Percentiles rank a stretch among this genome's conserved stretches.
Evolutionary conservation across 1,284 basidiomycete genomes (phyloP).

Genomic region (Trametes sp.): DNA sequence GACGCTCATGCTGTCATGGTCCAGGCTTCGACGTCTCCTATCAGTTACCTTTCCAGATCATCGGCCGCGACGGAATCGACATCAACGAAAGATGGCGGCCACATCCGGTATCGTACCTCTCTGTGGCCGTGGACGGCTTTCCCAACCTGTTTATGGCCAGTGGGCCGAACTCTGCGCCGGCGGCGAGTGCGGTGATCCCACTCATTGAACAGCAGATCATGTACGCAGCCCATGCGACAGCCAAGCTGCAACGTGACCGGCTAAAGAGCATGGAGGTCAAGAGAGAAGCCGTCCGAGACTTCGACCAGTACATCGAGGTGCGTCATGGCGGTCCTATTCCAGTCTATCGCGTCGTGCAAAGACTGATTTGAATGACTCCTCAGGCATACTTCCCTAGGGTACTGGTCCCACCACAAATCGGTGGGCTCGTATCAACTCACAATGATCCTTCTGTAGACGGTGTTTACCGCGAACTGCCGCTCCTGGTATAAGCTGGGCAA

Average conservation of each 20-base stretch:
- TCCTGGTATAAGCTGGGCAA: slow-evolving; percentile 74
- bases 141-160: slow-evolving; percentile 66
- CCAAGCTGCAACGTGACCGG: slow-evolving; percentile 66
- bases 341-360: background rate
- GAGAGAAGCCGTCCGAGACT: slow-evolving; percentile 62
- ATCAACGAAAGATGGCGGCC: slow-evolving; percentile 59
- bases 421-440: too few species aligned
- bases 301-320: slow-evolving; percentile 60
- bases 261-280: slow-evolving; percentile 66
- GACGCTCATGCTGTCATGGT: too few species aligned
- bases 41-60: slow-evolving; percentile 57
- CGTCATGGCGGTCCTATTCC: too few species aligned
- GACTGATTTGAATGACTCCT: background rate
- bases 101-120: slow-evolving; percentile 62
- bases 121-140: slow-evolving; percentile 62
- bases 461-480: slow-evolving; percentile 63
- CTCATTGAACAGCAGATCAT: slow-evolving; percentile 63
- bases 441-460: slow-evolving; percentile 53
- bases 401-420: slow-evolving; percentile 20
- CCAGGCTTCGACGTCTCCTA: slow-evolving; percentile 61
- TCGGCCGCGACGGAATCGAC: slow-evolving; percentile 56
- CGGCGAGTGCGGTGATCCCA: slow-evolving; percentile 58
- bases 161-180: slow-evolving; percentile 63
- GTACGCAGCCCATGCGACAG: slow-evolving; percentile 57
- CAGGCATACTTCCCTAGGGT: slow-evolving; percentile 57